Percentiles rank a stretch among this genome's conserved stretches.
Evolutionary conservation across 2,329 filamentous ascomycete genomes (phyloP).

Genomic region (Blastomyces gilchristii): DNA sequence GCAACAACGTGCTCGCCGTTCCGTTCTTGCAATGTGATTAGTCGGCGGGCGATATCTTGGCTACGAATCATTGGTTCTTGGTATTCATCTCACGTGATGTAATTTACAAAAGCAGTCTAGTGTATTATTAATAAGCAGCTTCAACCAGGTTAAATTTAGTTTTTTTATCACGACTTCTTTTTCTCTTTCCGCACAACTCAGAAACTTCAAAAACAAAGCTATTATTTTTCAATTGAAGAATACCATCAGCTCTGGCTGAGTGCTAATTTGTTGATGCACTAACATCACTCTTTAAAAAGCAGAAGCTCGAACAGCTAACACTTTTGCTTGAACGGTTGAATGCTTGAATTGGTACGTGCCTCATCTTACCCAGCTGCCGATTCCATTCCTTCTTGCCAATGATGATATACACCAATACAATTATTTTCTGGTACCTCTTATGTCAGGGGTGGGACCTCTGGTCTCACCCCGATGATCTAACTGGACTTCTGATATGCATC

Average conservation of each 20-base stretch:
- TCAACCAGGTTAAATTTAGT: background rate
- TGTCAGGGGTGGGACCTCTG: slow-evolving; percentile 48
- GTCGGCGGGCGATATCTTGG: background rate
- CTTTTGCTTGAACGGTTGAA: background rate
- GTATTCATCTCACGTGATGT: background rate
- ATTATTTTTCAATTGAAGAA: background rate
- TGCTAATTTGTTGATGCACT: background rate
- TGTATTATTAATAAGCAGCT: background rate
- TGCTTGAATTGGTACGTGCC: background rate
- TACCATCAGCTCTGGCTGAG: background rate
- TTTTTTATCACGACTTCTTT: background rate
- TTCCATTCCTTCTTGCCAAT: slow-evolving; percentile 29
- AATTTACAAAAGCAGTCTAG: background rate
- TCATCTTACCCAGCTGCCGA: slow-evolving; percentile 20
- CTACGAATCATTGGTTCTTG: background rate
- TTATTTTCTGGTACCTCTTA: slow-evolving; percentile 88
- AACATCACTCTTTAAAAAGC: background rate
- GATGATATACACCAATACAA: slow-evolving; percentile 56
- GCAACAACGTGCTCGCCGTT: background rate
- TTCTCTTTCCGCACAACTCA: background rate
- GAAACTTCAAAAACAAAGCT: background rate
- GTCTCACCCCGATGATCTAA: slow-evolving; percentile 59
- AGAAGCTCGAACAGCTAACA: background rate
- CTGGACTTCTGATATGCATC: slow-evolving; percentile 59
- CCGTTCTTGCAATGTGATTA: background rate